Evolutionary conservation across 176 grass and related monocot genomes (phyloP), one percentile per base, ranked within the genome.

Genomic region (Zoysia pacifica): DNA sequence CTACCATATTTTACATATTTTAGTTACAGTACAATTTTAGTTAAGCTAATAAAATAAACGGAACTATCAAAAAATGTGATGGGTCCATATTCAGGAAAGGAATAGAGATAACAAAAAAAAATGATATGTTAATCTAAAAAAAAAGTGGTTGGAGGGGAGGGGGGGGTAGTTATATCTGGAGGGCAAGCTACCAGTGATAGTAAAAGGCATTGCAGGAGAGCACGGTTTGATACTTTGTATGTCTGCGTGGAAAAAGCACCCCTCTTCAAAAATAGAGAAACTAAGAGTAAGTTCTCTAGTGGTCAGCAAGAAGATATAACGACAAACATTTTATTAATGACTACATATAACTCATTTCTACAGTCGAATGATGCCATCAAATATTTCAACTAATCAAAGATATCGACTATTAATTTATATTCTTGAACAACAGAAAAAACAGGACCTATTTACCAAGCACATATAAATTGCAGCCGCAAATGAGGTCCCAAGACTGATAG

Each of bases 241-340:
- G 35, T 18, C 43, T 7, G 1, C 36, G 51, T 58, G 48, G n/a
- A 2, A n/a, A 75, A 71, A 47, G 35, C 45, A 5, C 38, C 43
- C 47, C 41, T 79, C 15, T 63, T 59, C 56, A 59, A 58, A 73
- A 79, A 61, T 2, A 19, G 18, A 61, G 4, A 78, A 67, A 69
- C 52, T 47, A 62, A 16, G 0, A 74, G 40, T 54, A 41, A 36
- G 46, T 46, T 58, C 64, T 61, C 48, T 10, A 47, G 64, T 8
- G 2, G 50, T 74, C 11, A 64, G 39, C 7, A 37, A 78, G 75
- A 74, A 50, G 37, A 45, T 44, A 76, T 3, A 16, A 69, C 11
- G 8, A 53, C 20, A 46, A 70, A 81, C 45, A 14, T 49, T 48
- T 42, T 11, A 45, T 3, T 8, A 39, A 39, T 39, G 72, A 14